These are phyloP conservation scores for Ceriops tagal DNA, from an alignment of 345 rosid species.

Conservation along the genomic window DNA sequence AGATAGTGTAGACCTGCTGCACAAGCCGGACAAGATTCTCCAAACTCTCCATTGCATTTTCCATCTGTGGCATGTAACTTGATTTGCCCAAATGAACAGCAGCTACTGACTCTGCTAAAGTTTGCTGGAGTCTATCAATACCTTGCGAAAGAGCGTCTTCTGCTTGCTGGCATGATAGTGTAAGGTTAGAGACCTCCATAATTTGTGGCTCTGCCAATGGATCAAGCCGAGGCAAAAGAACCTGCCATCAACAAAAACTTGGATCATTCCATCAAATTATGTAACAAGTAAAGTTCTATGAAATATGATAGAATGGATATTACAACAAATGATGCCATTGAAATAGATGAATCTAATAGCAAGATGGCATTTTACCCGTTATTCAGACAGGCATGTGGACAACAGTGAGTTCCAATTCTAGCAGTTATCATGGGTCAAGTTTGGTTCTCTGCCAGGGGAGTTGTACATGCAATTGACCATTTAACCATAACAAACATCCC, in stretches of 20 bases:
- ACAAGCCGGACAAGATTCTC: constrained; percentile 78
- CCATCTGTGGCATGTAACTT: constrained; percentile 47
- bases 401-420: no score
- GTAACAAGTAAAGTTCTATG: no score
- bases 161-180: constrained; percentile 83
- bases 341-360: no score
- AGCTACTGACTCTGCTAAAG: constrained; percentile 62
- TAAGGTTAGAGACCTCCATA: constrained; percentile 45
- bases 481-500: no score
- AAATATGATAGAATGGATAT: no score
- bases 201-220: constrained; percentile 62
- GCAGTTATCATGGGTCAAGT: no score
- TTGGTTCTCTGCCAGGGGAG: no score
- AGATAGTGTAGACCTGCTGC: constrained; percentile 48
- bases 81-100: constrained; percentile 57
- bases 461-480: no score
- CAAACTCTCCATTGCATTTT: constrained; percentile 68
- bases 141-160: constrained; percentile 95
- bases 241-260: constrained; percentile 38
- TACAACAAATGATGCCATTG: no score
- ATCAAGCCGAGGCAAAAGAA: constrained; percentile 66
- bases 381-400: no score
- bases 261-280: no score
- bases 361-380: no score
- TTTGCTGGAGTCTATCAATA: constrained; percentile 78